These are phyloP conservation scores for Populus deltoides DNA, from an alignment of 345 rosid species.

Conservation along the genomic window DNA sequence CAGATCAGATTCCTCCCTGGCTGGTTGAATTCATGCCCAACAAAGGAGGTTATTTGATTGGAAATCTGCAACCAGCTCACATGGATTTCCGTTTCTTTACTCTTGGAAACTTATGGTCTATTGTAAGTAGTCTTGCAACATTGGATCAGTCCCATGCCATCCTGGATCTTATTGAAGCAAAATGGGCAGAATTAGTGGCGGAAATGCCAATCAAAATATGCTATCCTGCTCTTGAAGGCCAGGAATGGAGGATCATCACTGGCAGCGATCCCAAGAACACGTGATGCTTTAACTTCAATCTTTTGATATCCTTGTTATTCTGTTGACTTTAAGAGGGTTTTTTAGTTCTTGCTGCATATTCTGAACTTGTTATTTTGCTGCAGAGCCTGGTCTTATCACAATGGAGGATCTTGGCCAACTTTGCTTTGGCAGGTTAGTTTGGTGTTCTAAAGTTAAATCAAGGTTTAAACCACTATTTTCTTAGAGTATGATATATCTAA, in stretches of 20 bases:
- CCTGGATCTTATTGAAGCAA: slow-evolving; percentile 74
- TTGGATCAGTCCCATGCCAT: slow-evolving; percentile 82
- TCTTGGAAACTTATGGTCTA: slow-evolving; percentile 83
- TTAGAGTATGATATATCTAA: background rate
- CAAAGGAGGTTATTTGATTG: slow-evolving; percentile 75
- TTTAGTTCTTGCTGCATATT: slow-evolving; percentile 7
- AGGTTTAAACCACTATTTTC: background rate
- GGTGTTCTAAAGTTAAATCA: background rate
- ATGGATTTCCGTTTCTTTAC: slow-evolving; percentile 96
- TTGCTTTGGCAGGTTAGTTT: slow-evolving; percentile 91
- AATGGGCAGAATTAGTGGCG: slow-evolving; percentile 79
- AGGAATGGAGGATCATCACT: slow-evolving; percentile 82
- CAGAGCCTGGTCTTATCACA: slow-evolving; percentile 97
- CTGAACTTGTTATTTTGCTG: slow-evolving; percentile 28
- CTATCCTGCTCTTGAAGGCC: slow-evolving; percentile 81
- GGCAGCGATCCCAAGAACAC: slow-evolving; percentile 96
- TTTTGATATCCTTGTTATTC: background rate
- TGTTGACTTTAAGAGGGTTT: background rate
- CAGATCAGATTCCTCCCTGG: slow-evolving; percentile 90
- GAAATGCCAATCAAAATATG: slow-evolving; percentile 86
- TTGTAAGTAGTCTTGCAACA: slow-evolving; percentile 68
- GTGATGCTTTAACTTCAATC: slow-evolving; percentile 33
- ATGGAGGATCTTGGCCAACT: slow-evolving; percentile 96
- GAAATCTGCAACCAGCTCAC: slow-evolving; percentile 93
- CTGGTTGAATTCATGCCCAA: slow-evolving; percentile 78